phyloP scores from a whole-genome alignment of 2,329 filamentous ascomycete species.

The Sarocladium oryzae region DNA sequence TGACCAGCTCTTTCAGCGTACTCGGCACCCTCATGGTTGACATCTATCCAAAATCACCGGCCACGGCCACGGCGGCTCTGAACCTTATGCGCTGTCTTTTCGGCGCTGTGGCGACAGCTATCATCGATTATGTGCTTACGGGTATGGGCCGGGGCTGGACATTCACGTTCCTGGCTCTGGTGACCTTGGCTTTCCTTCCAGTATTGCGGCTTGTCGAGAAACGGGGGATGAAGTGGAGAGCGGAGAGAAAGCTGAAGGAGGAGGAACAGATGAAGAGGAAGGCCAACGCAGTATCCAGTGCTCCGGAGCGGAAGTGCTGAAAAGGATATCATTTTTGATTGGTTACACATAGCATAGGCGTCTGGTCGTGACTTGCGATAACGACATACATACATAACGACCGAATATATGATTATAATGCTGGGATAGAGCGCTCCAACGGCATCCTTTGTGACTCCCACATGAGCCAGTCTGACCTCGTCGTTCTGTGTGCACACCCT shows the following conservation, averaged over 20 bases:
- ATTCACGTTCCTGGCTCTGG: conserved; percentile 51
- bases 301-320: not conserved
- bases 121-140: conserved; percentile 52
- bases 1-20: conserved; percentile 57
- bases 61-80: conserved; percentile 57
- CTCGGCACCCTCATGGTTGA: conserved; percentile 60
- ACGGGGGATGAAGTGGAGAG: conserved; percentile 43
- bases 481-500: conserved; percentile 58
- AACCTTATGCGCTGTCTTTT: conserved; percentile 57
- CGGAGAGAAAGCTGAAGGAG: conserved; percentile 36
- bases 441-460: conserved; percentile 78
- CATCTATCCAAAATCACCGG: conserved; percentile 52
- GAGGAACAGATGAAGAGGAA: conserved; percentile 12
- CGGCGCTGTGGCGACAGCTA: conserved; percentile 51
- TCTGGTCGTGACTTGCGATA: not conserved
- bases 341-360: not conserved
- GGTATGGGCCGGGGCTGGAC: conserved; percentile 55
- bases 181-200: conserved; percentile 43
- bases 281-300: not conserved
- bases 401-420: conserved; percentile 35
- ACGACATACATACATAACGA: not conserved
- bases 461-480: conserved; percentile 92
- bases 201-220: conserved; percentile 42
- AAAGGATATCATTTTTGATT: not conserved
- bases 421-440: conserved; percentile 58